These are phyloP conservation scores for Endothia cerciana DNA, from an alignment of 2,329 filamentous ascomycete species.

Conservation along the genomic window DNA sequence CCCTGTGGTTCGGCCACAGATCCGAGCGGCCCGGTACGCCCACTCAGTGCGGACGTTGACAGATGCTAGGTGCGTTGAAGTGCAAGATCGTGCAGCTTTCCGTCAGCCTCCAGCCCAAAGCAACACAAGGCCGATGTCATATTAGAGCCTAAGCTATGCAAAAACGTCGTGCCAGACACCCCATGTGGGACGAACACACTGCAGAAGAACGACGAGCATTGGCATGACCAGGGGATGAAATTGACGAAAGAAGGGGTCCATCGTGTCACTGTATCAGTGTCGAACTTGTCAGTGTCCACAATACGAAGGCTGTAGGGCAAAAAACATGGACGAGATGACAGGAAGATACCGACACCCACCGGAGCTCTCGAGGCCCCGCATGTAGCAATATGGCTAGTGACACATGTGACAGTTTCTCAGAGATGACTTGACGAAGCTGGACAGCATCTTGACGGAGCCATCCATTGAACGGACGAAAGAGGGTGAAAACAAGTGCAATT, in stretches of 20 bases:
- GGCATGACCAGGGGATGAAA: background rate
- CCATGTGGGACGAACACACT: conserved; percentile 11
- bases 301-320: too few species aligned
- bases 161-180: conserved; percentile 17
- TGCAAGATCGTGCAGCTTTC: conserved; percentile 28
- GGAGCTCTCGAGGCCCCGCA: background rate
- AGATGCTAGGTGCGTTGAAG: conserved; percentile 23
- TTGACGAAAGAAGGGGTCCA: background rate
- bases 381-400: background rate
- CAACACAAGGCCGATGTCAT: conserved; percentile 4
- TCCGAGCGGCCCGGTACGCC: conserved; percentile 15
- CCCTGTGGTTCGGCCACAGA: conserved; percentile 8
- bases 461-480: too few species aligned
- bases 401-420: background rate
- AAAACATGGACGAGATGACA: background rate
- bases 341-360: background rate
- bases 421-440: background rate
- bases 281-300: background rate
- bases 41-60: conserved; percentile 22
- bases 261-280: conserved; percentile 17
- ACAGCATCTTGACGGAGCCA: background rate
- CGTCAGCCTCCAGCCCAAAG: conserved; percentile 12
- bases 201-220: conserved; percentile 6
- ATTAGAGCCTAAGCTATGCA: background rate
- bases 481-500: too few species aligned